Percentiles rank a stretch among this genome's conserved stretches.
Conservation (phyloP, 805 yeast species). For the Saturnispora galanensis region DNA sequence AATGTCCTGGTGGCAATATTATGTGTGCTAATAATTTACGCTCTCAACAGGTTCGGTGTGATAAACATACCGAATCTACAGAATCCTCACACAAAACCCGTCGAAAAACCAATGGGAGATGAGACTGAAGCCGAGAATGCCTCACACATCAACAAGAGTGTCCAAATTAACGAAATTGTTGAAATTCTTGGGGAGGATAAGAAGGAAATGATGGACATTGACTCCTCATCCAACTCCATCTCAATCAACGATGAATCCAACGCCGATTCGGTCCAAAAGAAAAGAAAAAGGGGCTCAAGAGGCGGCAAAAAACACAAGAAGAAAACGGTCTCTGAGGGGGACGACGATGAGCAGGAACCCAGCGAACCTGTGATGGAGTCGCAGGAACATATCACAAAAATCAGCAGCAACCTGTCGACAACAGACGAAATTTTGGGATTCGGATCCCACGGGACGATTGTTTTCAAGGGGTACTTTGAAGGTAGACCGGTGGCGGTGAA, state of each 20-base stretch:
- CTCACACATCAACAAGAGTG: neutral
- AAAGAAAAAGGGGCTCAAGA: constrained; percentile 74
- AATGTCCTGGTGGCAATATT: constrained; percentile 38
- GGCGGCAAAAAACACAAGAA: constrained; percentile 63
- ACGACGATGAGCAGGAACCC: neutral
- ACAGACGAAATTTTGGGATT: constrained; percentile 78
- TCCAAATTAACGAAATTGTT: constrained; percentile 7
- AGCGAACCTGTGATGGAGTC: neutral
- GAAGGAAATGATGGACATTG: neutral
- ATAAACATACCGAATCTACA: constrained; percentile 21
- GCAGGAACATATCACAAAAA: constrained; percentile 7
- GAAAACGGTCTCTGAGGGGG: constrained; percentile 10
- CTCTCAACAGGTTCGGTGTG: constrained; percentile 30
- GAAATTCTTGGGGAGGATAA: constrained; percentile 4
- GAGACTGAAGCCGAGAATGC: neutral
- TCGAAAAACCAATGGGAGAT: neutral
- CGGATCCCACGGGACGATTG: constrained; percentile 96
- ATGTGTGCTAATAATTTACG: constrained; percentile 28
- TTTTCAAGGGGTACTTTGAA: constrained; percentile 82
- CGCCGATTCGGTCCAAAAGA: constrained; percentile 23
- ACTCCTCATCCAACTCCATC: neutral
- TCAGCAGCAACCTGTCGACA: constrained; percentile 40
- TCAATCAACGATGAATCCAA: constrained; percentile 5
- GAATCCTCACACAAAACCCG: neutral
- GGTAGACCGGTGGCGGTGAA: constrained; percentile 93